These are phyloP conservation scores for Saccharum hybrid DNA, from an alignment of 202 grass and related monocot genomes.

Conservation along the genomic window DNA sequence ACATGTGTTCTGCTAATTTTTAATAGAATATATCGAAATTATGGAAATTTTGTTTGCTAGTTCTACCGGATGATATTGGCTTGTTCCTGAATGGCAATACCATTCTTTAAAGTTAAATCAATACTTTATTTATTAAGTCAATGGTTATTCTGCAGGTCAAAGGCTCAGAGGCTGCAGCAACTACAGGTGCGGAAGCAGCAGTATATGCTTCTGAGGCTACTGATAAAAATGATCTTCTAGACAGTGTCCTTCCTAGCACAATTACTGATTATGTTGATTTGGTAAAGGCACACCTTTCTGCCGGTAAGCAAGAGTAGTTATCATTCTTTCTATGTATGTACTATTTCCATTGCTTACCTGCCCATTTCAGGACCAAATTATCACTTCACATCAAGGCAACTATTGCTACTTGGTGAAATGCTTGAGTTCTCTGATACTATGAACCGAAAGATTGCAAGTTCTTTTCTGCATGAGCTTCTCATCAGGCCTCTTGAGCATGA, in stretches of 20 bases:
- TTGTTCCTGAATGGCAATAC: constrained; percentile 28
- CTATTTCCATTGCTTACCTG: constrained; percentile 31
- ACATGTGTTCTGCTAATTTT: constrained; percentile 11
- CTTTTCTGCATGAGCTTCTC: constrained; percentile 81
- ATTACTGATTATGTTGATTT: constrained; percentile 79
- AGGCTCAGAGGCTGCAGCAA: constrained; percentile 83
- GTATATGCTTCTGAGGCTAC: constrained; percentile 99
- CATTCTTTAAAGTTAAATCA: constrained; percentile 9
- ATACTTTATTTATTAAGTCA: constrained; percentile 20
- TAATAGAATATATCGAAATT: background rate
- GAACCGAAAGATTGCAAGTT: constrained; percentile 76
- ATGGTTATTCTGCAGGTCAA: constrained; percentile 60
- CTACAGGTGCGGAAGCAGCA: constrained; percentile 89
- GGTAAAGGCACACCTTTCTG: constrained; percentile 93
- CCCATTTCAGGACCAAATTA: constrained; percentile 80
- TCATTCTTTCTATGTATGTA: background rate
- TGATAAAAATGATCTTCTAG: constrained; percentile 89
- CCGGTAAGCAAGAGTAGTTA: constrained; percentile 62
- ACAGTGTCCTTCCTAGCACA: constrained; percentile 78
- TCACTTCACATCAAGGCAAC: constrained; percentile 71
- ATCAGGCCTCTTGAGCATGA: constrained; percentile 74
- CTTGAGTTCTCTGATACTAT: constrained; percentile 86
- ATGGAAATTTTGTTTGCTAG: background rate
- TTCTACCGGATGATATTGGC: background rate
- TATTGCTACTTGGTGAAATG: constrained; percentile 86